Percentiles rank a stretch among this genome's conserved stretches.
Evolutionary conservation across 2,329 filamentous ascomycete species (phyloP).

Genomic region (Fusarium sulawesiense): DNA sequence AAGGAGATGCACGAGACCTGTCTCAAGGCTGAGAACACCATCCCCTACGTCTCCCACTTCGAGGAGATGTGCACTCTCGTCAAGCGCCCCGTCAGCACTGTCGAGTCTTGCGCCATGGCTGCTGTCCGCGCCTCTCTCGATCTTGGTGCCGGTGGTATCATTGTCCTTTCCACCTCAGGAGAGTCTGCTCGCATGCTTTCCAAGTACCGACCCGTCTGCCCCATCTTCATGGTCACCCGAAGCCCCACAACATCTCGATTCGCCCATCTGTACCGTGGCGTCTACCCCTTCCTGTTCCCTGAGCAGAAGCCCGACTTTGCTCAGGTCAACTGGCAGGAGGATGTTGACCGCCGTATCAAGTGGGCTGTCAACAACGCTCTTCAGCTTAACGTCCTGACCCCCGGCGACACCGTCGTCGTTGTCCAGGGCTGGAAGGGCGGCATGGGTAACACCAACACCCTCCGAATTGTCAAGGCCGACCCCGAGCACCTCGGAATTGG

Average conservation of each 20-base stretch:
- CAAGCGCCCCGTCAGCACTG: conserved; percentile 84
- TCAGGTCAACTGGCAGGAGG: conserved; percentile 96
- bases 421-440: conserved; percentile 93
- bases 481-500: conserved; percentile 68
- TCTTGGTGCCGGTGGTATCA: conserved; percentile 94
- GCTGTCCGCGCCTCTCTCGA: conserved; percentile 95
- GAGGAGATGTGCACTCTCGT: conserved; percentile 91
- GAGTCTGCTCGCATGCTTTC: conserved; percentile 94
- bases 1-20: conserved; percentile 99
- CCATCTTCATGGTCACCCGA: conserved; percentile 98
- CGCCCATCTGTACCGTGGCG: conserved; percentile 94
- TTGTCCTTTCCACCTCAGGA: conserved; percentile 95
- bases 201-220: conserved; percentile 98
- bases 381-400: conserved; percentile 78
- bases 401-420: conserved; percentile 81
- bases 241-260: conserved; percentile 87
- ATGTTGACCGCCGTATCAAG: conserved; percentile 96
- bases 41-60: conserved; percentile 96
- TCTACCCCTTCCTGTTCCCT: conserved; percentile 96
- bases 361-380: conserved; percentile 93
- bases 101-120: conserved; percentile 96
- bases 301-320: conserved; percentile 95
- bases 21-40: conserved; percentile 95
- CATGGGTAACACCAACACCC: conserved; percentile 91
- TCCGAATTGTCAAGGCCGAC: conserved; percentile 72